Evolutionary conservation across 2,329 filamentous ascomycete species (phyloP).

Genomic region (Nigrograna mackinnonii): DNA sequence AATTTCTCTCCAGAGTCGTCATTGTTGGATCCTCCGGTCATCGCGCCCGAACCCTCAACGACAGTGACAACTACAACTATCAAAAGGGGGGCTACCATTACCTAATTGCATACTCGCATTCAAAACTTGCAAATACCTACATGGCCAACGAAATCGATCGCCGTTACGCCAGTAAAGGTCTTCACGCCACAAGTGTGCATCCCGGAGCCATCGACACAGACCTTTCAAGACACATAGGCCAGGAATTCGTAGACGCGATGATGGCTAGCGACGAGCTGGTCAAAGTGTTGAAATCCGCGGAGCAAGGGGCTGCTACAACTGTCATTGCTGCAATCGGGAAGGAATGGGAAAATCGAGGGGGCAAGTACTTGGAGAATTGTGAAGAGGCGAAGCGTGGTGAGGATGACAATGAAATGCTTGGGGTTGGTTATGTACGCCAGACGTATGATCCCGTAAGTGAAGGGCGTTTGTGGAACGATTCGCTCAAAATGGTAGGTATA

Average conservation of each 20-base stretch:
- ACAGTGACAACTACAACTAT: constrained; percentile 48
- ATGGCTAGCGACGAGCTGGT: not conserved
- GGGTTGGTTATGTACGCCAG: constrained; percentile 17
- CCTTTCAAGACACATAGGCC: constrained; percentile 1
- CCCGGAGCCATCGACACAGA: constrained; percentile 18
- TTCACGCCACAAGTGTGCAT: constrained; percentile 41
- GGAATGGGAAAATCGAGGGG: constrained; percentile 38
- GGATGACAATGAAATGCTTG: constrained; percentile 1
- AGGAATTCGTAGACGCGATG: not conserved
- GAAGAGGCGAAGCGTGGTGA: constrained; percentile 10
- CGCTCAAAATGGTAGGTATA: constrained; percentile 12
- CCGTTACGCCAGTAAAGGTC: constrained; percentile 46
- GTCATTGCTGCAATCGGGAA: constrained; percentile 39
- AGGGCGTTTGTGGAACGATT: constrained; percentile 34
- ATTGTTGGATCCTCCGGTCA: constrained; percentile 45
- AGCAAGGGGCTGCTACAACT: constrained; percentile 45
- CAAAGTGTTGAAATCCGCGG: constrained; percentile 27
- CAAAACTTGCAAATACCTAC: constrained; percentile 58
- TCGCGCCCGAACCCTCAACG: constrained; percentile 37
- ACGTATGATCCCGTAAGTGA: constrained; percentile 31
- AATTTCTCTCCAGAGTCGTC: constrained; percentile 41
- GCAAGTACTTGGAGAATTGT: constrained; percentile 36
- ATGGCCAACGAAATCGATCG: constrained; percentile 58
- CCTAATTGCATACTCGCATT: constrained; percentile 49
- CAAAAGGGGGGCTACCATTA: constrained; percentile 33